Percentiles rank a stretch among this genome's conserved stretches.
phyloP scores from a whole-genome alignment of 2,329 filamentous ascomycete genomes.

The Aspergillus ustus region DNA sequence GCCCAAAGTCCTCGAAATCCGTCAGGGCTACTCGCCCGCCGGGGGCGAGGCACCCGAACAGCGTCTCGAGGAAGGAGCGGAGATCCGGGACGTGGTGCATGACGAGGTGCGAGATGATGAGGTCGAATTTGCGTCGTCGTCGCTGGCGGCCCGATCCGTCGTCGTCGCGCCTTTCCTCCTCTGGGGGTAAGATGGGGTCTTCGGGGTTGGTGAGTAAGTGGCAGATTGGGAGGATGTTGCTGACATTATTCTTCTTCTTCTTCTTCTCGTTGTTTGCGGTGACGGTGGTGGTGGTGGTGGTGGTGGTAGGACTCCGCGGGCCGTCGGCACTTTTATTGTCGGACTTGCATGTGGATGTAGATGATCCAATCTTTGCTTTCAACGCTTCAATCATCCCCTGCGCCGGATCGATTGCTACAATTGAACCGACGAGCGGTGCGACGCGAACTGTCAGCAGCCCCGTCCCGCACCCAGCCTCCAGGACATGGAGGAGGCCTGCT shows the following conservation, averaged over 20 bases:
- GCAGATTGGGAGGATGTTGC: slow-evolving; percentile 54
- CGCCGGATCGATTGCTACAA: slow-evolving; percentile 60
- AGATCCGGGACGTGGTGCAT: slow-evolving; percentile 61
- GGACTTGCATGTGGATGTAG: neutral
- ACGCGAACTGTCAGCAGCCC: slow-evolving; percentile 58
- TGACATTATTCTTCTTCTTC: neutral
- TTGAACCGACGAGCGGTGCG: slow-evolving; percentile 52
- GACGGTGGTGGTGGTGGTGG: too few relatives aligned
- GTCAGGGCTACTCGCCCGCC: slow-evolving; percentile 59
- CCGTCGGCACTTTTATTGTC: slow-evolving; percentile 7
- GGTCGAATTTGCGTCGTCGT: slow-evolving; percentile 51
- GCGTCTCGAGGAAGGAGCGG: slow-evolving; percentile 47
- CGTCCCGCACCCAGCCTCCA: slow-evolving; percentile 63
- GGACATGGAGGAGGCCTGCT: slow-evolving; percentile 51
- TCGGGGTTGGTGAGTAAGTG: slow-evolving; percentile 56
- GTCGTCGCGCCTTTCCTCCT: slow-evolving; percentile 24
- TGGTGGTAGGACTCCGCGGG: slow-evolving; percentile 48
- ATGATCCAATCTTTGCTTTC: slow-evolving; percentile 28
- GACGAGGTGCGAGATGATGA: slow-evolving; percentile 59
- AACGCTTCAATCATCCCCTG: slow-evolving; percentile 61
- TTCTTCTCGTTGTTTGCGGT: too few relatives aligned
- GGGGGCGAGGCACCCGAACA: slow-evolving; percentile 53
- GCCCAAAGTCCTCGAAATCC: slow-evolving; percentile 63
- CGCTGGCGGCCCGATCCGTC: slow-evolving; percentile 30
- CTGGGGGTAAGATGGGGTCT: slow-evolving; percentile 48